Base-by-base conservation (phyloP, 768 basidiomycete species). In the Suillus luteus region DNA sequence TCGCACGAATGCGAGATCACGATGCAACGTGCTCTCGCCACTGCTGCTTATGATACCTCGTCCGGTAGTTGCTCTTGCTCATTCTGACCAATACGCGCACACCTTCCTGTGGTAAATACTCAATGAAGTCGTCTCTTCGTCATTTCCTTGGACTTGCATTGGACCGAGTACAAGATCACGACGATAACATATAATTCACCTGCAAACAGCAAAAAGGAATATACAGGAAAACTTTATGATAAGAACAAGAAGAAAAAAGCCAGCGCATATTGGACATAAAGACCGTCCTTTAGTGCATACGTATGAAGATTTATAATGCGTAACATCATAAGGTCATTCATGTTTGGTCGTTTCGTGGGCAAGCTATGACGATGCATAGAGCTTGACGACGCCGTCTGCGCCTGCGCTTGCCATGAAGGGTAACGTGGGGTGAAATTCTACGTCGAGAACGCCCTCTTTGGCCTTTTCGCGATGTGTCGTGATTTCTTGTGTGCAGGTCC, bases 391-490 rank as follows among this genome's bases (percentile, higher is more conserved):
- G 33, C 96, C 95, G 77, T 98, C 96, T 14, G 94, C 93, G n/a
- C 96, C 96, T 22, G 93, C 92, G 74, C 93, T 96, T 17, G 91
- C 93, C 84, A 97, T 87, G 71, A 95, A 87, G 35, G 92, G 91
- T 62, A 95, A 76, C 64, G 89, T 85, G 14, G 90, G 87, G 72
- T 94, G 92, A 78, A 92, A 92, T 66, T 91, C 88, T 14, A 96
- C 89, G 69, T 88, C 92, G 66, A 97, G 81, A 24, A 96, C 93
- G 46, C 97, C 97, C 75, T 98, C 95, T 60, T 87, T 84, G 48
- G 88, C 90, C 77, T 96, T 96, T 79, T 90, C 86, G 55, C 96
- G 86, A 78, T 99, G 97, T 43, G 85, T 86, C 38, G 92, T 89
- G 64, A 92, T 85, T 75, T 99, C 97, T 70, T 99, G 96, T 15